Evolutionary conservation across 768 basidiomycete genomes (phyloP).

Genomic region (Suillus lakei): DNA sequence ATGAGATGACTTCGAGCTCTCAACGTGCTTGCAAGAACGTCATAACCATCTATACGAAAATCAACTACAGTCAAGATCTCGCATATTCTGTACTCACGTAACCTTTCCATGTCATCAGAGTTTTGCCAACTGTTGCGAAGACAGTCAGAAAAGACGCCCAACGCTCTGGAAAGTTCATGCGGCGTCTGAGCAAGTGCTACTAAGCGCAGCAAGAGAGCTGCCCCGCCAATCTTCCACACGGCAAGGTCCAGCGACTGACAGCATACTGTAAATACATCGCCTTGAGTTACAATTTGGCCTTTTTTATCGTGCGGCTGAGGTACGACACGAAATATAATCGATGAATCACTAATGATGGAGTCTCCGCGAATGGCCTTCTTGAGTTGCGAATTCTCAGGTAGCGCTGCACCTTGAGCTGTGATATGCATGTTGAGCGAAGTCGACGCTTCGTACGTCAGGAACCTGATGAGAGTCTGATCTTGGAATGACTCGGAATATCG

Average conservation of each 20-base stretch:
- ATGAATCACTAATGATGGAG: slow-evolving; percentile 39
- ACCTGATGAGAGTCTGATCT: slow-evolving; percentile 67
- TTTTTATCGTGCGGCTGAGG: slow-evolving; percentile 21
- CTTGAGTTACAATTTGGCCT: slow-evolving; percentile 30
- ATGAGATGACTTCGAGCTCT: slow-evolving; percentile 73
- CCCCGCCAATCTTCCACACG: slow-evolving; percentile 85
- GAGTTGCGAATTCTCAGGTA: slow-evolving; percentile 40
- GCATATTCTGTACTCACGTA: slow-evolving; percentile 58
- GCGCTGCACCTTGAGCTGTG: slow-evolving; percentile 50
- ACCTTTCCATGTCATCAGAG: slow-evolving; percentile 91
- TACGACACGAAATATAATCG: slow-evolving; percentile 47
- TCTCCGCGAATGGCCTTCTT: slow-evolving; percentile 48
- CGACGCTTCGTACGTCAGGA: slow-evolving; percentile 84
- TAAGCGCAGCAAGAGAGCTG: slow-evolving; percentile 70
- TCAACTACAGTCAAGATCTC: slow-evolving; percentile 15
- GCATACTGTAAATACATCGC: slow-evolving; percentile 64
- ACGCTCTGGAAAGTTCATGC: slow-evolving; percentile 75
- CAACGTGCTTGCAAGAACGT: slow-evolving; percentile 78
- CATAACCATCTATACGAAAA: slow-evolving; percentile 73
- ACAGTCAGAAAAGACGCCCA: slow-evolving; percentile 76
- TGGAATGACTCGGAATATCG: slow-evolving; percentile 80
- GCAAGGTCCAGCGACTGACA: slow-evolving; percentile 71
- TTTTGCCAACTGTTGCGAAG: slow-evolving; percentile 89
- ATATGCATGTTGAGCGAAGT: slow-evolving; percentile 85
- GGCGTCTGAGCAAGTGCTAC: slow-evolving; percentile 80